Conservation (phyloP, 306 rosid species). For the Inga leiocalycina region DNA sequence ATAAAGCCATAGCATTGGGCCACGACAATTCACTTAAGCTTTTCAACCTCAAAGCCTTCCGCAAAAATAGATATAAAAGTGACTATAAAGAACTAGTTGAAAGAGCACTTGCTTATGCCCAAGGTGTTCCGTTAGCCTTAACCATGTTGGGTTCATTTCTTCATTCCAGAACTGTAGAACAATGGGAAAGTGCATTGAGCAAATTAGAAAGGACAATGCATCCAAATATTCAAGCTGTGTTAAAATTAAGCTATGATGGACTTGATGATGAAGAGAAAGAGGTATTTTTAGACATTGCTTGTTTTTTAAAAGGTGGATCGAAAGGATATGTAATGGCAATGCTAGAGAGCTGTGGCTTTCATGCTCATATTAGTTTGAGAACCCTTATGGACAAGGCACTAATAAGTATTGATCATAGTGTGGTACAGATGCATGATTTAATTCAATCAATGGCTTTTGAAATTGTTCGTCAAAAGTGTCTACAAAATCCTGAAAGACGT, state of each 20-base stretch:
- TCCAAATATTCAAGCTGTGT: background rate
- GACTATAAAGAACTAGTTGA: slow-evolving; percentile 13
- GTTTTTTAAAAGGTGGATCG: background rate
- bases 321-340: background rate
- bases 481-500: background rate
- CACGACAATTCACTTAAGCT: background rate
- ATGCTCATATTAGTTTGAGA: background rate
- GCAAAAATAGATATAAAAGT: background rate
- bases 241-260: slow-evolving; percentile 27
- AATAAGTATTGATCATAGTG: background rate
- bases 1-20: background rate
- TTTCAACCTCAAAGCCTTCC: slow-evolving; percentile 28
- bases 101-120: background rate
- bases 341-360: slow-evolving; percentile 1
- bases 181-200: slow-evolving; percentile 18
- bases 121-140: slow-evolving; percentile 30
- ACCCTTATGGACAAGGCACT: slow-evolving; percentile 15
- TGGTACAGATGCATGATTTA: slow-evolving; percentile 31
- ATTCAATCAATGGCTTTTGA: slow-evolving; percentile 24
- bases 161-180: background rate
- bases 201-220: background rate
- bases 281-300: slow-evolving; percentile 36
- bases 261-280: background rate
- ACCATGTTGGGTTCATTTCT: slow-evolving; percentile 32
- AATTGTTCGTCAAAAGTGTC: background rate